phyloP scores from a whole-genome alignment of 2,329 filamentous ascomycete species.

The Trichoderma asperellum region DNA sequence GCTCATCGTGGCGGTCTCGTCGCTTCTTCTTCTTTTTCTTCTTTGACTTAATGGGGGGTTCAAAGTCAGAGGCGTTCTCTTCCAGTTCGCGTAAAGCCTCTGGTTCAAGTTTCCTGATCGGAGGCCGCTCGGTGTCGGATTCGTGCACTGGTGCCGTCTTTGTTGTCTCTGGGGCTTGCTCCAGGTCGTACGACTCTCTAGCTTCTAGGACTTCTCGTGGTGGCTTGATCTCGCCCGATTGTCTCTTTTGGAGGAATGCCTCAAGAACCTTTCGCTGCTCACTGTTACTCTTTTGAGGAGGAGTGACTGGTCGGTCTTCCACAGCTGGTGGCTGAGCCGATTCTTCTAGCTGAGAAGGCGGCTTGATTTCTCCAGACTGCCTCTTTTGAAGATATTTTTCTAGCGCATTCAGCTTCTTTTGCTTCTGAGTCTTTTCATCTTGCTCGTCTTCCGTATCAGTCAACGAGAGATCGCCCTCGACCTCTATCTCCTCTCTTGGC shows the following conservation, averaged over 20 bases:
- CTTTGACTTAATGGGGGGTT: constrained; percentile 7
- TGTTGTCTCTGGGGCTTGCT: background rate
- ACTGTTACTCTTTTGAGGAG: constrained; percentile 6
- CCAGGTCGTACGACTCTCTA: background rate
- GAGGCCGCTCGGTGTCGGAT: background rate
- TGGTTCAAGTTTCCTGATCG: background rate
- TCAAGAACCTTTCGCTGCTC: constrained; percentile 19
- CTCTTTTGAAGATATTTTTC: constrained; percentile 19
- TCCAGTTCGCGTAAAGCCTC: constrained; percentile 11
- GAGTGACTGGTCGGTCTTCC: constrained; percentile 3
- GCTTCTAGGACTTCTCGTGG: constrained; percentile 12
- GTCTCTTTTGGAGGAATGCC: constrained; percentile 14
- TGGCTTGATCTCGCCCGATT: constrained; percentile 19
- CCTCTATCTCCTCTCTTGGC: background rate
- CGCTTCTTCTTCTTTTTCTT: constrained; percentile 27
- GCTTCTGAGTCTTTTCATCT: constrained; percentile 15
- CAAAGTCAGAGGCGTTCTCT: constrained; percentile 14
- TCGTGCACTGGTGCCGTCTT: background rate
- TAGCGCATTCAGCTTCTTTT: constrained; percentile 8
- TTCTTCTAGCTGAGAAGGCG: background rate
- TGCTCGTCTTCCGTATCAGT: constrained; percentile 37
- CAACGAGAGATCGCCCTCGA: constrained; percentile 45
- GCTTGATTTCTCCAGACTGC: constrained; percentile 14
- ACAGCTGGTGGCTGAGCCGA: background rate
- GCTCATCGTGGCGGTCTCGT: background rate